phyloP scores from a whole-genome alignment of 345 rosid genomes.

The Heritiera fomes region DNA sequence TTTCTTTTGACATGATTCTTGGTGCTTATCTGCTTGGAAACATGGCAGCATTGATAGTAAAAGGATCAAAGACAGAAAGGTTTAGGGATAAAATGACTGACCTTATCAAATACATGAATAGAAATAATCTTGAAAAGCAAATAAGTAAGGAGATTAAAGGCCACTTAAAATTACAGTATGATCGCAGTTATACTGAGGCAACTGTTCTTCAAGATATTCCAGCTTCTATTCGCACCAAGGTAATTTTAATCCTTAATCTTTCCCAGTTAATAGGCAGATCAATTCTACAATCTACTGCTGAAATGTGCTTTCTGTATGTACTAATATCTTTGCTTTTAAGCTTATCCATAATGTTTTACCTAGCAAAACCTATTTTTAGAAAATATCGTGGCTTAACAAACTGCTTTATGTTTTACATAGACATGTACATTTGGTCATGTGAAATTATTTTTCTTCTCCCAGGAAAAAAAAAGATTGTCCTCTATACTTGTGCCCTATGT shows the following conservation, averaged over 20 bases:
- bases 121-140: slow-evolving; percentile 61
- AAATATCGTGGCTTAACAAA: neutral
- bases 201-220: slow-evolving; percentile 82
- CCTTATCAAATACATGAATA: slow-evolving; percentile 64
- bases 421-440: neutral
- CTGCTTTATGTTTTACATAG: neutral
- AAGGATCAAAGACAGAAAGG: slow-evolving; percentile 85
- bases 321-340: neutral
- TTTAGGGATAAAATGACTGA: slow-evolving; percentile 79
- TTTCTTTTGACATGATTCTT: slow-evolving; percentile 87
- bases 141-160: slow-evolving; percentile 62
- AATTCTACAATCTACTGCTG: neutral
- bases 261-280: neutral
- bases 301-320: neutral
- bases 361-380: neutral
- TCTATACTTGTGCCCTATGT: neutral
- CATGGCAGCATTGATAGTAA: slow-evolving; percentile 88
- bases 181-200: slow-evolving; percentile 56
- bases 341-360: neutral
- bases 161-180: slow-evolving; percentile 62
- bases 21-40: slow-evolving; percentile 90
- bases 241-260: slow-evolving; percentile 24
- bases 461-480: neutral
- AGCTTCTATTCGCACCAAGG: slow-evolving; percentile 72
- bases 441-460: neutral